A percentile compares a stretch with the other conserved stretches of the same genome.
phyloP scores from a whole-genome alignment of 345 rosid species.

The Aquilaria yunnanensis region DNA sequence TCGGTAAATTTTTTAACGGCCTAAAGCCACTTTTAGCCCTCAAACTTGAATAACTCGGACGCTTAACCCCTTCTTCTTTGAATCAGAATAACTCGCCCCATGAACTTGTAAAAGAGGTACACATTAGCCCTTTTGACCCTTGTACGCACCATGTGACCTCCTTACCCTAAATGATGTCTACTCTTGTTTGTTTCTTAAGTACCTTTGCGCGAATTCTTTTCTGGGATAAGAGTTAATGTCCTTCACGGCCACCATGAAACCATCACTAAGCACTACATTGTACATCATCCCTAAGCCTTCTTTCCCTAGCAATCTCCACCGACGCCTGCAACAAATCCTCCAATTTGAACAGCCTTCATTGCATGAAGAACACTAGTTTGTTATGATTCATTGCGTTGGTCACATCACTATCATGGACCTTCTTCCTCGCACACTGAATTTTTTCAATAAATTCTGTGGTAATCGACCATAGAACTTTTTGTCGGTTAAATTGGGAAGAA shows the following conservation, averaged over 20 bases:
- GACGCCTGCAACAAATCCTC: slow-evolving; percentile 84
- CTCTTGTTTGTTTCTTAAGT: too few species aligned
- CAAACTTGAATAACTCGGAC: too few species aligned
- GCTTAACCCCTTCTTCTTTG: too few species aligned
- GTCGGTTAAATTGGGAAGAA: slow-evolving; percentile 50
- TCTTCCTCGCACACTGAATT: slow-evolving; percentile 50
- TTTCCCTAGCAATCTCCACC: slow-evolving; percentile 93
- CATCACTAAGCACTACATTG: slow-evolving; percentile 79
- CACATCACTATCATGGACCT: slow-evolving; percentile 55
- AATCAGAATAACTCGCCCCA: background rate
- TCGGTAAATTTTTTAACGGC: background rate
- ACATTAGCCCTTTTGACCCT: too few species aligned
- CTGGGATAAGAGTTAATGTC: slow-evolving; percentile 92
- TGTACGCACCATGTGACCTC: too few species aligned
- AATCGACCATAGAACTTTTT: slow-evolving; percentile 69
- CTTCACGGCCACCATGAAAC: slow-evolving; percentile 77
- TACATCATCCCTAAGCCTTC: slow-evolving; percentile 88
- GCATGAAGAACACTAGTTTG: slow-evolving; percentile 70
- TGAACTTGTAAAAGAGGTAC: background rate
- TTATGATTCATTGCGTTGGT: slow-evolving; percentile 66
- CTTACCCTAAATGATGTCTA: too few species aligned
- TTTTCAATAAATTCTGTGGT: slow-evolving; percentile 44
- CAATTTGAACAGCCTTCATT: slow-evolving; percentile 69
- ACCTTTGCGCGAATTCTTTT: slow-evolving; percentile 67
- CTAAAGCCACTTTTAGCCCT: too few species aligned